These are phyloP conservation scores for Globisporangium iwayamae DNA, from an alignment of 352 stramenopile genomes.

Conservation along the genomic window DNA sequence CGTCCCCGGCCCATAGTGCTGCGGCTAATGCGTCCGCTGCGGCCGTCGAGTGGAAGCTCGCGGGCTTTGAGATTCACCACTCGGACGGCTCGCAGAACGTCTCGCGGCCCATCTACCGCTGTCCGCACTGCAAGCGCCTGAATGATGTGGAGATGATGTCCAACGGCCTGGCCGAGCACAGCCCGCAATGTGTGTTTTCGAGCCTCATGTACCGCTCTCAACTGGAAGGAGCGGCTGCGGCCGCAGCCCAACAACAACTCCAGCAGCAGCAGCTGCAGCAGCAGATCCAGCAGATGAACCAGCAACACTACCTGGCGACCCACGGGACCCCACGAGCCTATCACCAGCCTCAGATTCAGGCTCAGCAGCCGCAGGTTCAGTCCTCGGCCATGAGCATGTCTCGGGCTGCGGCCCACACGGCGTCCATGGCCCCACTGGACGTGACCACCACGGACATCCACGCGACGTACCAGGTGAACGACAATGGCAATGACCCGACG, in stretches of 20 bases:
- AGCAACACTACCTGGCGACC: conserved; percentile 25
- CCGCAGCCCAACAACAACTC: conserved; percentile 1
- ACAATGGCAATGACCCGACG: not conserved
- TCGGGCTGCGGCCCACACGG: conserved; percentile 16
- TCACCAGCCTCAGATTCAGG: conserved; percentile 5
- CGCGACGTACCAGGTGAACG: not conserved
- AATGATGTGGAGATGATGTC: conserved; percentile 74
- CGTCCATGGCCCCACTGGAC: conserved; percentile 21
- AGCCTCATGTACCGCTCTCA: conserved; percentile 49
- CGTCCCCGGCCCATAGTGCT: conserved; percentile 17
- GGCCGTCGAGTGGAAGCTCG: conserved; percentile 69
- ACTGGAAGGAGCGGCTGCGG: conserved; percentile 38
- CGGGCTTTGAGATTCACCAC: conserved; percentile 71
- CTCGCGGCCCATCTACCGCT: conserved; percentile 73
- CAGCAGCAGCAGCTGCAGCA: conserved; percentile 27
- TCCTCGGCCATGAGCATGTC: conserved; percentile 12
- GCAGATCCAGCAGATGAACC: conserved; percentile 32
- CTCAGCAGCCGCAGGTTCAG: not conserved
- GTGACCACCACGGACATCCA: conserved; percentile 8
- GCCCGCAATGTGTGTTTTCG: conserved; percentile 48
- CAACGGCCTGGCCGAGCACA: conserved; percentile 53
- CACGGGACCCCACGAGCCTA: conserved; percentile 9
- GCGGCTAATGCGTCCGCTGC: conserved; percentile 16
- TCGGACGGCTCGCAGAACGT: conserved; percentile 63
- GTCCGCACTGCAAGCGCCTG: conserved; percentile 56